phyloP scores from a whole-genome alignment of 805 yeast species.

The Candida michaelii region DNA sequence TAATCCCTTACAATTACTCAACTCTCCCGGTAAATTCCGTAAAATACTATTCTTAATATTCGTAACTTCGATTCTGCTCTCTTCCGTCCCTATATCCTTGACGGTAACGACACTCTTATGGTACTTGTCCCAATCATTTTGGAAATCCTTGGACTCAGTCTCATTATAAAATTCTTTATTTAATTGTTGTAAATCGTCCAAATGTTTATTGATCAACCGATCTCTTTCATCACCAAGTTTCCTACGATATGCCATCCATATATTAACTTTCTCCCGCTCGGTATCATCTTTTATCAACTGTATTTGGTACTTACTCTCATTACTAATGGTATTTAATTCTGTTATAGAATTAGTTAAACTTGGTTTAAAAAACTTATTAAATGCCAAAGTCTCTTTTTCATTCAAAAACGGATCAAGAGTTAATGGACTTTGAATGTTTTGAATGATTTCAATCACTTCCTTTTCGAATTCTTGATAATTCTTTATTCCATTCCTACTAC shows the following conservation, averaged over 20 bases:
- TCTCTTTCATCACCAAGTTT: slow-evolving; percentile 25
- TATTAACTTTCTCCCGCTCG: slow-evolving; percentile 23
- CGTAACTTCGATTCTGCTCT: slow-evolving; percentile 15
- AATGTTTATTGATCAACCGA: slow-evolving; percentile 25
- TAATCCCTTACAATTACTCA: slow-evolving; percentile 23
- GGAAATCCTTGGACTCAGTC: slow-evolving; percentile 11
- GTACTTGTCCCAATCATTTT: slow-evolving; percentile 13
- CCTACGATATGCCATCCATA: slow-evolving; percentile 37
- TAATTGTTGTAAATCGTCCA: slow-evolving; percentile 26
- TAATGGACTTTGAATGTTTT: slow-evolving; percentile 34
- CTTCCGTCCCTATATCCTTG: not conserved
- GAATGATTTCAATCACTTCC: slow-evolving; percentile 29
- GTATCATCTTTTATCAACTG: slow-evolving; percentile 21
- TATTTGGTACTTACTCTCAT: slow-evolving; percentile 32
- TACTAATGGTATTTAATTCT: slow-evolving; percentile 24
- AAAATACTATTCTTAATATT: slow-evolving; percentile 21
- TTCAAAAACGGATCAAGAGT: slow-evolving; percentile 29
- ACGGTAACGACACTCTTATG: slow-evolving; percentile 12
- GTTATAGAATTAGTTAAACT: slow-evolving; percentile 16
- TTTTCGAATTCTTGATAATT: slow-evolving; percentile 29
- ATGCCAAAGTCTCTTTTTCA: slow-evolving; percentile 2
- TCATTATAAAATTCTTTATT: slow-evolving; percentile 30
- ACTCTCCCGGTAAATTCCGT: slow-evolving; percentile 6
- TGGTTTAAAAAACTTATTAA: slow-evolving; percentile 11
- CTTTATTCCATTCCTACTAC: slow-evolving; percentile 13